Conservation (phyloP, 2,329 filamentous ascomycete species). For the Colletotrichum filicis region DNA sequence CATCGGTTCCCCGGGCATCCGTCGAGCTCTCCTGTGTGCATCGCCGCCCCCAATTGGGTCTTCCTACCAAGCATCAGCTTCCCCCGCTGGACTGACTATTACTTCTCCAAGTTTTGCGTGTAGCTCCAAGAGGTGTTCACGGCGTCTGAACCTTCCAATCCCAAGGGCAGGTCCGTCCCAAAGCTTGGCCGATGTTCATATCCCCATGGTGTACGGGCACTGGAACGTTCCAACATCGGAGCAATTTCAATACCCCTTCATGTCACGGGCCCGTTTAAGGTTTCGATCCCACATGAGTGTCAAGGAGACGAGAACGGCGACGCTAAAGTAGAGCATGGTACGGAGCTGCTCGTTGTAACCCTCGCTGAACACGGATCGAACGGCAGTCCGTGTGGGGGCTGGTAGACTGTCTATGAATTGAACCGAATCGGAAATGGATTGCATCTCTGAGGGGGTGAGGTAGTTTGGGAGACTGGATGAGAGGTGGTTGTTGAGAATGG, state of each 20-base stretch:
- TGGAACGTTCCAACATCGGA: not conserved
- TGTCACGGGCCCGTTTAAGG: constrained; percentile 13
- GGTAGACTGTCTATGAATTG: constrained; percentile 5
- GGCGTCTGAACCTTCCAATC: constrained; percentile 16
- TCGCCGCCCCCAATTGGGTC: constrained; percentile 3
- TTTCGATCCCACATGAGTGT: constrained; percentile 9
- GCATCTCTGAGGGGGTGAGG: not conserved
- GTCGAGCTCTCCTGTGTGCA: not conserved
- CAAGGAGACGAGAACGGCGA: constrained; percentile 4
- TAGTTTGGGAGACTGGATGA: not conserved
- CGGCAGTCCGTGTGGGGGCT: not conserved
- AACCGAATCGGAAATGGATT: not conserved
- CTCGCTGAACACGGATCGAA: constrained; percentile 9
- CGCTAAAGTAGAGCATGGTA: constrained; percentile 16
- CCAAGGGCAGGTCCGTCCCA: constrained; percentile 17
- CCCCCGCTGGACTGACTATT: constrained; percentile 7
- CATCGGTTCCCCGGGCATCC: constrained; percentile 21
- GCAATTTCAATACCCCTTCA: not conserved
- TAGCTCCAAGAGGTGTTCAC: constrained; percentile 9
- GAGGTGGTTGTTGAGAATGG: constrained; percentile 12
- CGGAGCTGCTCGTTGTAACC: constrained; percentile 8
- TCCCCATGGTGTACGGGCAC: not conserved
- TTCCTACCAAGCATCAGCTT: constrained; percentile 5
- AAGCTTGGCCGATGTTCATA: constrained; percentile 1
- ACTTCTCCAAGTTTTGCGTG: constrained; percentile 4